Evolutionary conservation across 2,329 filamentous ascomycete species (phyloP).

Genomic region (Geosmithia morbida): DNA sequence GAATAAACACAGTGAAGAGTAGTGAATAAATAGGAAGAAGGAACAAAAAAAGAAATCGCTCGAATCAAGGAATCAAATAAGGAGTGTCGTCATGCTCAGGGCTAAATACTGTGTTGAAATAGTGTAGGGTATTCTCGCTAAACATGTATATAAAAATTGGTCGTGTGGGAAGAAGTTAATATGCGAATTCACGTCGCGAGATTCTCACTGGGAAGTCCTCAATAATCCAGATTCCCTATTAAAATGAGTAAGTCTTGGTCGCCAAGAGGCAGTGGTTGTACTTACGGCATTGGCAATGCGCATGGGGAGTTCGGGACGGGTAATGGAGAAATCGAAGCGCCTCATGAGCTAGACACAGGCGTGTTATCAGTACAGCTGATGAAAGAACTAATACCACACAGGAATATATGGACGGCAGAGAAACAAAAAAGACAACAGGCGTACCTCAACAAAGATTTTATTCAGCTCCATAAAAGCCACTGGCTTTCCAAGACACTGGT

Average conservation of each 20-base stretch:
- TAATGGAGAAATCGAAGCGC: slow-evolving; percentile 6
- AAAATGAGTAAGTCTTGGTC: background rate
- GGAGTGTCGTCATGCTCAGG: background rate
- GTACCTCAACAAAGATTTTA: slow-evolving; percentile 26
- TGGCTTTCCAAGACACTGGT: slow-evolving; percentile 27
- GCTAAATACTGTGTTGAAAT: background rate
- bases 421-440: slow-evolving; percentile 1
- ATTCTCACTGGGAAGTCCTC: slow-evolving; percentile 7
- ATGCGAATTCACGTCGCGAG: slow-evolving; percentile 2
- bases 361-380: background rate
- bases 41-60: background rate
- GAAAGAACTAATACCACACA: too few relatives aligned
- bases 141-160: background rate
- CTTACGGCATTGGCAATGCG: slow-evolving; percentile 6
- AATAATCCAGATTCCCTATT: slow-evolving; percentile 7
- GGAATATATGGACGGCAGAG: background rate
- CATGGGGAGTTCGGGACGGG: slow-evolving; percentile 4
- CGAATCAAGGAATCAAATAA: background rate
- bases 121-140: background rate
- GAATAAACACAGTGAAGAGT: too few relatives aligned
- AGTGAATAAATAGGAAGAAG: background rate
- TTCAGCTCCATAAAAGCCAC: slow-evolving; percentile 27
- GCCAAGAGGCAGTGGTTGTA: background rate
- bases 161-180: background rate
- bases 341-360: slow-evolving; percentile 5